Percentiles rank a stretch among this genome's conserved stretches.
Conservation (phyloP, 1,284 basidiomycete genomes). For the Cutaneotrichosporon curvatum region DNA sequence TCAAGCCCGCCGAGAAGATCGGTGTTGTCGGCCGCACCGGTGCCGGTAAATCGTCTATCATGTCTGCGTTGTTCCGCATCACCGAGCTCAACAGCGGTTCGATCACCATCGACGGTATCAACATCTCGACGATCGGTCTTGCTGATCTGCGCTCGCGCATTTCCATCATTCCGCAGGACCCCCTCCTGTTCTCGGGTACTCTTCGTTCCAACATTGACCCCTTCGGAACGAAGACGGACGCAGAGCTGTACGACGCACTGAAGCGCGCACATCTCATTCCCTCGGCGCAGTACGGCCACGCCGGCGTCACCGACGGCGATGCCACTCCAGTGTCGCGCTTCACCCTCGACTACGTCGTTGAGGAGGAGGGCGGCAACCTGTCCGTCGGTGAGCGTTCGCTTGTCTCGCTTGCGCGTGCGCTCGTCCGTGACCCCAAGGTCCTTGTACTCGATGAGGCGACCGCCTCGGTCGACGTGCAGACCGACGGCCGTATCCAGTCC, state of each 20-base stretch:
- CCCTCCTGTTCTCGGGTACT: constrained; percentile 55
- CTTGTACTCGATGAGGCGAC: constrained; percentile 57
- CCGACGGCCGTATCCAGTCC: constrained; percentile 63
- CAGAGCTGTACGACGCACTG: constrained; percentile 71
- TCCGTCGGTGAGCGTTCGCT: constrained; percentile 60
- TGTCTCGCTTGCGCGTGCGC: constrained; percentile 62
- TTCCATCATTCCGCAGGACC: constrained; percentile 80
- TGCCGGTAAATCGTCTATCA: constrained; percentile 55
- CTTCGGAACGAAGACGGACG: constrained; percentile 66
- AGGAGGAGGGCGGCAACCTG: constrained; percentile 78
- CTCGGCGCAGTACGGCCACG: constrained; percentile 13
- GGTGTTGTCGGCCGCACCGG: constrained; percentile 51
- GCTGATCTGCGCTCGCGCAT: constrained; percentile 48
- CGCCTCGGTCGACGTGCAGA: constrained; percentile 56
- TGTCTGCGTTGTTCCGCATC: constrained; percentile 52
- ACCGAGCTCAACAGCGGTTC: constrained; percentile 46
- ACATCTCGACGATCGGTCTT: constrained; percentile 51
- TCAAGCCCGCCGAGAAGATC: constrained; percentile 51
- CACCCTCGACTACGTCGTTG: constrained; percentile 69
- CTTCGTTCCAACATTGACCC: constrained; percentile 62
- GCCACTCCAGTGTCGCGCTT: constrained; percentile 52
- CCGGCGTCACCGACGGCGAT: constrained; percentile 9
- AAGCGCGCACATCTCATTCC: constrained; percentile 66
- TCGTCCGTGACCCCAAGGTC: constrained; percentile 52
- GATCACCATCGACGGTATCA: constrained; percentile 47